Percentiles rank a stretch among this genome's conserved stretches.
Evolutionary conservation across 2,329 filamentous ascomycete species (phyloP).

Genomic region (Aaosphaeria pasadenensis): DNA sequence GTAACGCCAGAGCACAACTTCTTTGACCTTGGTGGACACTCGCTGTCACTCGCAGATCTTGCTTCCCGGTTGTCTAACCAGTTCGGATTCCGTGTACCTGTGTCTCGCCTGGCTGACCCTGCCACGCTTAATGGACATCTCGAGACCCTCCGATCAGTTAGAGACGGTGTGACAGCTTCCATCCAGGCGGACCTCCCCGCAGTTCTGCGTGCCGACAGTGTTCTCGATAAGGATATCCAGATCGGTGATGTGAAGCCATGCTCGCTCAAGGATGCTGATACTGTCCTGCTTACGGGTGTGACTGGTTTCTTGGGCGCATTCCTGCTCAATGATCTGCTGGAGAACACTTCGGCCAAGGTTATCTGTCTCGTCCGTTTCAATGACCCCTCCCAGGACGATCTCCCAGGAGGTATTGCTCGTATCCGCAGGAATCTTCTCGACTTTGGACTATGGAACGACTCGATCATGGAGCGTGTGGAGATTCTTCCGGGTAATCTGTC

Average conservation of each 20-base stretch:
- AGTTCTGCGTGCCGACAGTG: slow-evolving; percentile 64
- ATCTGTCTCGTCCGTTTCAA: slow-evolving; percentile 72
- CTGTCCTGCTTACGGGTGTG: slow-evolving; percentile 69
- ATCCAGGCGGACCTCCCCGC: slow-evolving; percentile 73
- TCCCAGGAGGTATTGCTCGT: slow-evolving; percentile 66
- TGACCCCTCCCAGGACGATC: slow-evolving; percentile 63
- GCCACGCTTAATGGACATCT: slow-evolving; percentile 72
- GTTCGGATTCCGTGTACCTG: slow-evolving; percentile 71
- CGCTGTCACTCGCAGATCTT: slow-evolving; percentile 72
- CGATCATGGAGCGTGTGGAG: slow-evolving; percentile 74
- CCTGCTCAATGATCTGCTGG: slow-evolving; percentile 65
- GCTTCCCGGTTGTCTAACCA: slow-evolving; percentile 66
- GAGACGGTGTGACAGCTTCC: slow-evolving; percentile 70
- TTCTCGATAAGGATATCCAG: slow-evolving; percentile 68
- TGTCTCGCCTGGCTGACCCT: slow-evolving; percentile 67
- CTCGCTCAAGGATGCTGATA: slow-evolving; percentile 63
- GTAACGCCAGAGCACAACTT: slow-evolving; percentile 72
- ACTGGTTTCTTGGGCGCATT: slow-evolving; percentile 77
- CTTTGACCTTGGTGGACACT: slow-evolving; percentile 79
- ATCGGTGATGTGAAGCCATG: slow-evolving; percentile 51
- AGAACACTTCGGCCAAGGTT: slow-evolving; percentile 66
- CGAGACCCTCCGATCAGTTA: slow-evolving; percentile 65
- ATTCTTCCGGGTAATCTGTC: slow-evolving; percentile 72
- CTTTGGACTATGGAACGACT: slow-evolving; percentile 72
- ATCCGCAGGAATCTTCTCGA: slow-evolving; percentile 76